Percentiles rank a stretch among this genome's conserved stretches.
These are phyloP conservation scores for Pyronema domesticum DNA, from an alignment of 495 filamentous ascomycete genomes.

Conservation along the genomic window DNA sequence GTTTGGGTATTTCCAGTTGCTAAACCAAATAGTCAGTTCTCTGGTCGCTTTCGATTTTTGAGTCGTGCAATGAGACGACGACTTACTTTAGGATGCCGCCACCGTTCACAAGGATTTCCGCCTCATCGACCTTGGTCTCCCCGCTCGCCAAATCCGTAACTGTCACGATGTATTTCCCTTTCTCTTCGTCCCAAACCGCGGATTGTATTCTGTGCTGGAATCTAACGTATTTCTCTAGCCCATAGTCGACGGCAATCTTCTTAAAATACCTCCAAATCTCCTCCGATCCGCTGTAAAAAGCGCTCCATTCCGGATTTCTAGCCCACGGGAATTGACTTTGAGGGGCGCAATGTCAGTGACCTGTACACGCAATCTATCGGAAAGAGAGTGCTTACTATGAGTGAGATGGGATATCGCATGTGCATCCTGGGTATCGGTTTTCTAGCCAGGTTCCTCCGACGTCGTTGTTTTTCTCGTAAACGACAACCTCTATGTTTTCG, in stretches of 20 bases:
- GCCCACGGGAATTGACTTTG: not conserved
- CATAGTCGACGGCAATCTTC: not conserved
- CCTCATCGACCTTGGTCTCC: not conserved
- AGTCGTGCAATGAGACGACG: no score
- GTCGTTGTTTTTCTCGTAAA: constrained; percentile 59
- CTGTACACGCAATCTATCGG: no score
- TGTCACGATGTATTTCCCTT: no score
- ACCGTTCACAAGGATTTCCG: not conserved
- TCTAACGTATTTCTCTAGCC: not conserved
- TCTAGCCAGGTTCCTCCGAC: constrained; percentile 58
- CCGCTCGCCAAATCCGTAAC: not conserved
- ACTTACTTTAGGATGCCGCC: not conserved
- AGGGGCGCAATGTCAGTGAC: no score
- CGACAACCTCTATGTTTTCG: constrained; percentile 6
- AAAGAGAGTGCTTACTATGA: not conserved
- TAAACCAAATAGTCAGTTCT: no score
- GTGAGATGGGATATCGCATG: not conserved
- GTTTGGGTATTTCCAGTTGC: constrained; percentile 42
- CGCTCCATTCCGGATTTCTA: not conserved
- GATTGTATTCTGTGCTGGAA: not conserved
- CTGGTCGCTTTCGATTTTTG: no score
- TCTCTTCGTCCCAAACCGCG: not conserved
- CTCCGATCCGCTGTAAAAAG: not conserved
- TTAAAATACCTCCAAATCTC: not conserved
- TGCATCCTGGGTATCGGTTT: constrained; percentile 49